Evolutionary conservation across 805 yeast species (phyloP).

Genomic region (Starmerella floricola): DNA sequence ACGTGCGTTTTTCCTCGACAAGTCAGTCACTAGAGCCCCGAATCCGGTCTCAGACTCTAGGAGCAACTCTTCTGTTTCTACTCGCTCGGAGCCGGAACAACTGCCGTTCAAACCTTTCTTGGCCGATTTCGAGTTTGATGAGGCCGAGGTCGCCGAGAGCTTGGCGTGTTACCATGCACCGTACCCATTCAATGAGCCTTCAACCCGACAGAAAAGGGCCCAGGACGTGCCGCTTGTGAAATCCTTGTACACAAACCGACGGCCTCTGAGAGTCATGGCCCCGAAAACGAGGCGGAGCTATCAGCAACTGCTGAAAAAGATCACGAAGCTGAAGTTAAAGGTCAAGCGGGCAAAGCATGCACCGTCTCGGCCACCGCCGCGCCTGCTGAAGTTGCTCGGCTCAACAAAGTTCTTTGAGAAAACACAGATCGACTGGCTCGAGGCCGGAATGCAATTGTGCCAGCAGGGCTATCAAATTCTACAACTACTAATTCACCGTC

Average conservation of each 20-base stretch:
- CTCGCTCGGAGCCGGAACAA: no score
- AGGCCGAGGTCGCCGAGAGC: conserved; percentile 35
- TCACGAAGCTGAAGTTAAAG: conserved; percentile 62
- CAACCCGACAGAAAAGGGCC: conserved; percentile 27
- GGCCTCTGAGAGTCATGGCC: conserved; percentile 39
- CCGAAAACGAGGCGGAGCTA: conserved; percentile 76
- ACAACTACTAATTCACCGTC: conserved; percentile 74
- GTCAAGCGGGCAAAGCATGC: conserved; percentile 22
- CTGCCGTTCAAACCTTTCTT: conserved; percentile 27
- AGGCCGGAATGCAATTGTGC: conserved; percentile 90
- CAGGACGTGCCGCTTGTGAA: conserved; percentile 82
- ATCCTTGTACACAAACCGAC: conserved; percentile 57
- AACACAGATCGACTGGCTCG: conserved; percentile 94
- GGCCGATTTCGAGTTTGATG: conserved; percentile 32
- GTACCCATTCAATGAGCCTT: conserved; percentile 52
- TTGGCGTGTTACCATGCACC: conserved; percentile 69
- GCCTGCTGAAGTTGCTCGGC: conserved; percentile 52
- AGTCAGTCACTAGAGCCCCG: conserved; percentile 13
- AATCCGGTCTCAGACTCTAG: conserved; percentile 25
- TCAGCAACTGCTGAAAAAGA: conserved; percentile 71
- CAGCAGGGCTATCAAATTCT: conserved; percentile 91
- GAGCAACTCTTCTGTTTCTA: no score
- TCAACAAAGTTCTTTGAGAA: conserved; percentile 81
- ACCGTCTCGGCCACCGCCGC: conserved; percentile 36
- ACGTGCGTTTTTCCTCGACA: conserved; percentile 17